A percentile compares a stretch with the other conserved stretches of the same genome.
Evolutionary conservation across 2,329 filamentous ascomycete species (phyloP).

Genomic region (Magnaporthiopsis incrustans): DNA sequence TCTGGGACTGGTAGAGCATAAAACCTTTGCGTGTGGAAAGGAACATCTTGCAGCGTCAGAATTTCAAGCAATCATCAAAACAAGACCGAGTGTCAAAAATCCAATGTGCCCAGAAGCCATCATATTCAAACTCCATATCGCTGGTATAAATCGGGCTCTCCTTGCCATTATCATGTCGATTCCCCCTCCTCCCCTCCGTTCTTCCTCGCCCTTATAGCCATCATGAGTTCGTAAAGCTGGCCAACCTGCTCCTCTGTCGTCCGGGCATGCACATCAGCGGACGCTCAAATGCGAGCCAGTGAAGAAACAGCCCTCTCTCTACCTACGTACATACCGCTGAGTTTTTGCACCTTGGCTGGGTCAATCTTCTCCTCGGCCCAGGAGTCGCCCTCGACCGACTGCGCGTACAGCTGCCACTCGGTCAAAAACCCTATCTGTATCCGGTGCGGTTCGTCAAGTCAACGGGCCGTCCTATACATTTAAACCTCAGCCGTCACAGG

Average conservation of each 20-base stretch:
- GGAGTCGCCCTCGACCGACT: conserved; percentile 77
- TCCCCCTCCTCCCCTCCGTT: conserved; percentile 9
- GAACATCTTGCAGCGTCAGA: no score
- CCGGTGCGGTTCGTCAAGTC: not conserved
- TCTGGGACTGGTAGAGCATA: no score
- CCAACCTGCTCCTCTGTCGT: conserved; percentile 77
- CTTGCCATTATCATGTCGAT: not conserved
- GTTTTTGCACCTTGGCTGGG: conserved; percentile 74
- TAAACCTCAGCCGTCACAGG: no score
- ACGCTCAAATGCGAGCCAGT: conserved; percentile 9
- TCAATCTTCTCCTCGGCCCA: conserved; percentile 87
- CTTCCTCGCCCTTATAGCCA: conserved; percentile 53
- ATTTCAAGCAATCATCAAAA: no score
- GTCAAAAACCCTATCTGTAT: conserved; percentile 84
- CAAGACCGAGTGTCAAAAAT: no score
- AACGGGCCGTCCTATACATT: no score
- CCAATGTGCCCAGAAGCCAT: not conserved
- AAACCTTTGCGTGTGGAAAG: no score
- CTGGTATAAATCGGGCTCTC: not conserved
- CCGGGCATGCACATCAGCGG: not conserved
- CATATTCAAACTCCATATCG: not conserved
- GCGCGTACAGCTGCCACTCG: conserved; percentile 93
- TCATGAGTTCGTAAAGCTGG: conserved; percentile 91
- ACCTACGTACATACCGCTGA: conserved; percentile 61
- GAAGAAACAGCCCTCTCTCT: conserved; percentile 1